These are phyloP conservation scores for Yamadazyma phyllophila DNA, from an alignment of 805 yeast genomes.

Conservation along the genomic window DNA sequence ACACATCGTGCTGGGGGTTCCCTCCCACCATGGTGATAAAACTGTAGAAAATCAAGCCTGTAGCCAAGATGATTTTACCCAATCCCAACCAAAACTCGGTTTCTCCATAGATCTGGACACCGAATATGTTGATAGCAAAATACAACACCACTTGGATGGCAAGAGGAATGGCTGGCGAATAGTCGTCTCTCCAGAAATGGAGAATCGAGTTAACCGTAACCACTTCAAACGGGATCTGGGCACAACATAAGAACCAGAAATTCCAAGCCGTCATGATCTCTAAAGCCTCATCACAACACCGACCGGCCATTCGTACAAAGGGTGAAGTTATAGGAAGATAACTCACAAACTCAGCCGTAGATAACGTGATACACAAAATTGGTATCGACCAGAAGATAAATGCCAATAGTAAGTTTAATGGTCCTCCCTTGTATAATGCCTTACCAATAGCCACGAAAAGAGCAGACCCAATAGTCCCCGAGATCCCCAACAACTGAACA, in stretches of 20 bases:
- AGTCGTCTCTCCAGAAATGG: conserved; percentile 79
- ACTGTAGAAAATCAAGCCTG: conserved; percentile 74
- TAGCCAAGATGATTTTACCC: conserved; percentile 68
- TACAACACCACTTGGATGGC: conserved; percentile 64
- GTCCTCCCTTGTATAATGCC: conserved; percentile 65
- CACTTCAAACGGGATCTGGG: conserved; percentile 79
- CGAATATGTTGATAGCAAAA: conserved; percentile 63
- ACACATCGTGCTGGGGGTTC: conserved; percentile 62
- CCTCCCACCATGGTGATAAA: conserved; percentile 86
- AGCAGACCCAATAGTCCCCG: conserved; percentile 83
- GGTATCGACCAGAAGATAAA: conserved; percentile 71
- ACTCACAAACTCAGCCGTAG: conserved; percentile 78
- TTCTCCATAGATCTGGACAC: conserved; percentile 77
- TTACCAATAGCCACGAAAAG: conserved; percentile 71
- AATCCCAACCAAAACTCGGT: conserved; percentile 71
- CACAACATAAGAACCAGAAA: conserved; percentile 72
- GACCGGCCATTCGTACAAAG: conserved; percentile 67
- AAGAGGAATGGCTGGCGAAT: conserved; percentile 67
- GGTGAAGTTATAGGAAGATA: conserved; percentile 77
- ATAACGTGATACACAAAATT: conserved; percentile 61
- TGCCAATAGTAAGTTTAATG: conserved; percentile 63
- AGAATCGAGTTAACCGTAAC: conserved; percentile 76
- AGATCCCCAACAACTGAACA: conserved; percentile 73
- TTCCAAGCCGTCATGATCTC: conserved; percentile 80
- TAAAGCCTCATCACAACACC: conserved; percentile 73